Evolutionary conservation across 1,139 yeast genomes (phyloP).

Genomic region (Pneumocystis canis): DNA sequence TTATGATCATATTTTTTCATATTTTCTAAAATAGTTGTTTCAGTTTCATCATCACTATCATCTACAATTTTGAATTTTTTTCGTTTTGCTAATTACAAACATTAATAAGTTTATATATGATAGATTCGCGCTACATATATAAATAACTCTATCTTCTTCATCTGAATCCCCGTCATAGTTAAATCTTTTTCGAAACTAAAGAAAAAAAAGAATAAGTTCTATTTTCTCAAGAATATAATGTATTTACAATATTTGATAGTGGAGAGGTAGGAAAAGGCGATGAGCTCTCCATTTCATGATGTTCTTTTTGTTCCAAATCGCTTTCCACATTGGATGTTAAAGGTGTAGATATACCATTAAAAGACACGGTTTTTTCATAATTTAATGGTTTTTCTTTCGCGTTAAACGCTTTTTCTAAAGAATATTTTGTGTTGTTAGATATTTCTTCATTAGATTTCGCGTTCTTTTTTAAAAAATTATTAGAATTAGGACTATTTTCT

Average conservation of each 20-base stretch:
- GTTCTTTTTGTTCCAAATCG: not conserved
- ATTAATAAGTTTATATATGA: not conserved
- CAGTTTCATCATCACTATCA: slow-evolving; percentile 19
- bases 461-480: not conserved
- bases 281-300: not conserved
- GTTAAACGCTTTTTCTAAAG: not conserved
- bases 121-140: slow-evolving; percentile 3
- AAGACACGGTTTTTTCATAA: not conserved
- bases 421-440: not conserved
- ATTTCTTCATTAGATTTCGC: not conserved
- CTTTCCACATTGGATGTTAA: not conserved
- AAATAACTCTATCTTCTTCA: slow-evolving; percentile 15
- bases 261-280: not conserved
- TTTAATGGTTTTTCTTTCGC: not conserved
- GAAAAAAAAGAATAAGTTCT: not conserved
- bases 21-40: slow-evolving; percentile 7
- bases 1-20: not conserved
- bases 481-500: not conserved
- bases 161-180: slow-evolving; percentile 19
- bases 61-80: slow-evolving; percentile 11
- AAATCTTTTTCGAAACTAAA: slow-evolving; percentile 16
- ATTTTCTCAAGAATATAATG: not conserved
- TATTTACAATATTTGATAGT: slow-evolving; percentile 4
- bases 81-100: slow-evolving; percentile 9
- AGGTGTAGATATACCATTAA: not conserved